Conservation (phyloP, 805 yeast genomes). For the Starmera caribaea region DNA sequence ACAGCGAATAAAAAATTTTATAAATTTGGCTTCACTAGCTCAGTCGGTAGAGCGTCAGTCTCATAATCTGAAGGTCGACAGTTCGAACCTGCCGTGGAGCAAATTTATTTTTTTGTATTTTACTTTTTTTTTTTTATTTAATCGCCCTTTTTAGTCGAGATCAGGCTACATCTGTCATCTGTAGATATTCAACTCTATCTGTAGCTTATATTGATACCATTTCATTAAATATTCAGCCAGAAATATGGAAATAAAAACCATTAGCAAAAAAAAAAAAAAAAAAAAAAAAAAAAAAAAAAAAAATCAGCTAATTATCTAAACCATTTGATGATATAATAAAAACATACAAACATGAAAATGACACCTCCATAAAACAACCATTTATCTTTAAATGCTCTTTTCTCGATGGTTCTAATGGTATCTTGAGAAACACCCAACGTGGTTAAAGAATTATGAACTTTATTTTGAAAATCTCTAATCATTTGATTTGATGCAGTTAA, state of each 20-base stretch:
- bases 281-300: no score
- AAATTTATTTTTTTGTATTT: constrained; percentile 9
- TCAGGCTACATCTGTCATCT: no score
- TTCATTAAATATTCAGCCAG: no score
- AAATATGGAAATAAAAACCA: no score
- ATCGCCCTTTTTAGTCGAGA: no score
- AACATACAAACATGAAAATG: constrained; percentile 46
- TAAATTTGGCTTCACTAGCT: constrained; percentile 35
- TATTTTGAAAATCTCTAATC: constrained; percentile 49
- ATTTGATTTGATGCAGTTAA: constrained; percentile 76
- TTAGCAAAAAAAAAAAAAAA: no score
- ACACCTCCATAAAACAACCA: constrained; percentile 77
- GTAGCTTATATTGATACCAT: no score
- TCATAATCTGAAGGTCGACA: constrained; percentile 49
- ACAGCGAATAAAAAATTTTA: no score
- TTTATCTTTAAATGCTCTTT: constrained; percentile 78
- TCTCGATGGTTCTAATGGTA: constrained; percentile 72
- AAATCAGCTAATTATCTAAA: constrained; percentile 32
- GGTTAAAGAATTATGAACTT: constrained; percentile 56
- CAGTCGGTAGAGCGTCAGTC: constrained; percentile 52
- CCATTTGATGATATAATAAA: constrained; percentile 59
- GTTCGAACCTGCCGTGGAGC: constrained; percentile 46
- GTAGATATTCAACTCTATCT: no score
- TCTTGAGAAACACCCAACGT: constrained; percentile 83
- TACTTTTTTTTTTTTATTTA: no score